phyloP scores from a whole-genome alignment of 225 moss, liverwort and hornwort genomes.

The Marchantia paleacea region DNA sequence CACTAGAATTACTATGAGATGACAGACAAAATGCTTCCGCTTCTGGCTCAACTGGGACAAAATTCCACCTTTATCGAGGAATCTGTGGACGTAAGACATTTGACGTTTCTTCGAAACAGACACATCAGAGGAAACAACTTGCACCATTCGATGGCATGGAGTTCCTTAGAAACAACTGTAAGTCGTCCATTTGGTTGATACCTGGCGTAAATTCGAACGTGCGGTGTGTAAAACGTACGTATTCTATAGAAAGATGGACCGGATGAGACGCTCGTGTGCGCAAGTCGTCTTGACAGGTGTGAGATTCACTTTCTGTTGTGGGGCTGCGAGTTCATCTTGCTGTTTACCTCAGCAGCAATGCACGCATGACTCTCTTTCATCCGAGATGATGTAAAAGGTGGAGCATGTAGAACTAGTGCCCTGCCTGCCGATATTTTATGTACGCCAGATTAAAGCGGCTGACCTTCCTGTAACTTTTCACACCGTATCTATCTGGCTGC shows the following conservation, averaged over 20 bases:
- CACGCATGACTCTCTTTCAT: not conserved
- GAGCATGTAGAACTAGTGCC: not conserved
- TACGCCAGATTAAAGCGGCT: not conserved
- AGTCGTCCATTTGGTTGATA: too few relatives aligned
- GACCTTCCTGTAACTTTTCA: not conserved
- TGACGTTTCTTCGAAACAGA: too few relatives aligned
- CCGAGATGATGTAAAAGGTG: not conserved
- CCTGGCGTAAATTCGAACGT: too few relatives aligned
- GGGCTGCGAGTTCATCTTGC: not conserved
- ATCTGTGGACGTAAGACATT: too few relatives aligned
- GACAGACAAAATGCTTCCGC: too few relatives aligned
- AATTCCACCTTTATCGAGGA: too few relatives aligned
- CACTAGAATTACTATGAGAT: too few relatives aligned
- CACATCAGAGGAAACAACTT: too few relatives aligned
- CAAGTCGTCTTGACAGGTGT: not conserved
- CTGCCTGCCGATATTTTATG: not conserved
- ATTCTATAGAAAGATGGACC: not conserved
- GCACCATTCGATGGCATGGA: too few relatives aligned
- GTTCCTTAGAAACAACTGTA: too few relatives aligned
- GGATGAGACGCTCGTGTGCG: not conserved
- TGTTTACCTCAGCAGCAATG: not conserved
- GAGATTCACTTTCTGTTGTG: not conserved
- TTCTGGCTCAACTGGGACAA: too few relatives aligned
- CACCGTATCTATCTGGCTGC: not conserved
- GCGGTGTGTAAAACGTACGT: too few relatives aligned